Percentiles rank a stretch among this genome's conserved stretches.
Conservation (phyloP, 2,329 filamentous ascomycete genomes). For the Penicillium paneum region DNA sequence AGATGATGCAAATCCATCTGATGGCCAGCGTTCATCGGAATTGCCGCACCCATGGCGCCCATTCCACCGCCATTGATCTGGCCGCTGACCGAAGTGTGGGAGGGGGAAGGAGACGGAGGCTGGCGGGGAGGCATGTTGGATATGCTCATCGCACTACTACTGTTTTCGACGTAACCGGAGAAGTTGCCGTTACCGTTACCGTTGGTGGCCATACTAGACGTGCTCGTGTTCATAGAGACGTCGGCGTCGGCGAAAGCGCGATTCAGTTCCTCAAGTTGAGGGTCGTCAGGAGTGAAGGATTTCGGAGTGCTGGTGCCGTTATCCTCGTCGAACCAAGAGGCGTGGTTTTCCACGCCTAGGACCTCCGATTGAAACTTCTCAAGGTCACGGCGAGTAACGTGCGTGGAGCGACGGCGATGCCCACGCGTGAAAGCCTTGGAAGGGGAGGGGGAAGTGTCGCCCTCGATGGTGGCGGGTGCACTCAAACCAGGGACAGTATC, state of each 20-base stretch:
- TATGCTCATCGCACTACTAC: conserved; percentile 30
- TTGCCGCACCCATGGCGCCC: conserved; percentile 36
- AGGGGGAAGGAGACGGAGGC: conserved; percentile 33
- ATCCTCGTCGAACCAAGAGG: conserved; percentile 32
- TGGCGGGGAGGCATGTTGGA: conserved; percentile 32
- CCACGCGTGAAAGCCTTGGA: conserved; percentile 38
- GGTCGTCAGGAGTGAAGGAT: conserved; percentile 25
- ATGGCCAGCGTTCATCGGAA: conserved; percentile 49
- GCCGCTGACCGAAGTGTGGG: conserved; percentile 23
- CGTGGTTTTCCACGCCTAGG: conserved; percentile 31
- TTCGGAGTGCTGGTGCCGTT: conserved; percentile 21
- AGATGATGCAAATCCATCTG: conserved; percentile 52
- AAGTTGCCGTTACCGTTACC: conserved; percentile 31
- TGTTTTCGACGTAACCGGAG: conserved; percentile 34
- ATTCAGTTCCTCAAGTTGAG: conserved; percentile 36
- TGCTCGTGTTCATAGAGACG: conserved; percentile 37
- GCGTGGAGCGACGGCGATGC: conserved; percentile 43
- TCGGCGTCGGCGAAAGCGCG: conserved; percentile 34
- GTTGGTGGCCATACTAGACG: conserved; percentile 26
- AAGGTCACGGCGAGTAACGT: conserved; percentile 40
- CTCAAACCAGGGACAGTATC: not conserved
- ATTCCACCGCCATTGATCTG: conserved; percentile 39
- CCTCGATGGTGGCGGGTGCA: conserved; percentile 33
- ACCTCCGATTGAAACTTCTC: conserved; percentile 39
- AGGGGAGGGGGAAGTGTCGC: conserved; percentile 27